These are phyloP conservation scores for Apophysomyces ossiformis DNA, from an alignment of 371 early-diverging fungal species.

Conservation along the genomic window DNA sequence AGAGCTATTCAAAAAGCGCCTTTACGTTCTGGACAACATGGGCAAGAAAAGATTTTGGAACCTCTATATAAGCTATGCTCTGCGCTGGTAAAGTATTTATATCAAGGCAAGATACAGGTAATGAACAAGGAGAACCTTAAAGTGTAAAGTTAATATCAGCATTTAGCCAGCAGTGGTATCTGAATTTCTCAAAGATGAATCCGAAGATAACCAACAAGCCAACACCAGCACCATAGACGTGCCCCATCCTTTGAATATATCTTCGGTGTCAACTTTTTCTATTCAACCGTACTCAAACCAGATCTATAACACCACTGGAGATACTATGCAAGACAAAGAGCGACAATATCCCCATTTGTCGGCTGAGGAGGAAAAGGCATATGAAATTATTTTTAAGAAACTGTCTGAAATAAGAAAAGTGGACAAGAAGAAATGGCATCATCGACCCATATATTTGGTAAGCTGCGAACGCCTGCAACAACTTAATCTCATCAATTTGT, in stretches of 20 bases:
- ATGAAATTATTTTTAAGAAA: conserved; percentile 48
- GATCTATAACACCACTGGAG: not conserved
- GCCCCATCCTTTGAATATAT: not conserved
- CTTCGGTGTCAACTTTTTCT: not conserved
- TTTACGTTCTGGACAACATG: conserved; percentile 45
- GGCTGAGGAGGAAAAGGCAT: conserved; percentile 30
- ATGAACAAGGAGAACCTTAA: not conserved
- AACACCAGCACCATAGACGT: not conserved
- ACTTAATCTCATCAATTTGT: not conserved
- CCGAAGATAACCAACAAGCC: not conserved
- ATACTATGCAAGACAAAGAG: conserved; percentile 43
- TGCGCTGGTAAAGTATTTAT: conserved; percentile 58
- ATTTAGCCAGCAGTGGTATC: conserved; percentile 9
- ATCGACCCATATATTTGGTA: conserved; percentile 70
- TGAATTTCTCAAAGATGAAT: conserved; percentile 10
- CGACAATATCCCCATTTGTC: conserved; percentile 29
- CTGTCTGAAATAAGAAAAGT: conserved; percentile 49
- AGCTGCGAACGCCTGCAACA: conserved; percentile 5
- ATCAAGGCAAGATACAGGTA: conserved; percentile 48
- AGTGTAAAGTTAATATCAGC: not conserved
- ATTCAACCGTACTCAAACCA: not conserved
- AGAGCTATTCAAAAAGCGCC: conserved; percentile 50
- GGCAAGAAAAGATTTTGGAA: conserved; percentile 63
- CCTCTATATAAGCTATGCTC: conserved; percentile 63
- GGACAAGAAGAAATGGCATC: conserved; percentile 72